phyloP scores from a whole-genome alignment of 306 rosid genomes.

The Acacia crassicarpa region DNA sequence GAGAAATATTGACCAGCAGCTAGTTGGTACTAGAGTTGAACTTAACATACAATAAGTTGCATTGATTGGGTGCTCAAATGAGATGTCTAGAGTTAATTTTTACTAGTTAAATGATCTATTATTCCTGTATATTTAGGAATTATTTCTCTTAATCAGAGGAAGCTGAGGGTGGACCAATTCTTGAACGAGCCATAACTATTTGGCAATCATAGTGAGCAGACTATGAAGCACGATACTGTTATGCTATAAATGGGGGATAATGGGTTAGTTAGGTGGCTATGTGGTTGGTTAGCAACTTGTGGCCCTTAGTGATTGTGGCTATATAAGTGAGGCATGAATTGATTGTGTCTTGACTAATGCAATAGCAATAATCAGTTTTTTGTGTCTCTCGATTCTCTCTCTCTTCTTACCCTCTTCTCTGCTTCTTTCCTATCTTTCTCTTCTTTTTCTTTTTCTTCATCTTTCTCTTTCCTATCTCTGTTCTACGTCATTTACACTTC shows the following conservation, averaged over 20 bases:
- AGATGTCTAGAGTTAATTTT: background rate
- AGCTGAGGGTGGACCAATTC: background rate
- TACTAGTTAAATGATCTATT: background rate
- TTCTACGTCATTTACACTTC: background rate
- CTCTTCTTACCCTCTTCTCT: background rate
- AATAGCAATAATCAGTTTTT: background rate
- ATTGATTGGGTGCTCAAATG: background rate
- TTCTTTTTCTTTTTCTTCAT: background rate
- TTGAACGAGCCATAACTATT: background rate
- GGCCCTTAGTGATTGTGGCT: background rate
- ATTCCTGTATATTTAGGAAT: background rate
- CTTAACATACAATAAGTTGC: background rate
- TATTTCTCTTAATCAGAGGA: background rate
- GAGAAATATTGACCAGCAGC: background rate
- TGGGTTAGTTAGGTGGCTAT: background rate
- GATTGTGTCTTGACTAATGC: background rate
- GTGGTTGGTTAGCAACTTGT: background rate
- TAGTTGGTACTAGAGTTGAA: background rate
- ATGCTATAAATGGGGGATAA: background rate
- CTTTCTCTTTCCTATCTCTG: background rate
- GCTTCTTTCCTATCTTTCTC: background rate
- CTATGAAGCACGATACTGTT: background rate
- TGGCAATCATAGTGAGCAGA: background rate
- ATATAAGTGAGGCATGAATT: background rate
- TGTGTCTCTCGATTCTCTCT: background rate